phyloP scores from a whole-genome alignment of 305 asterid genomes.

The Solanum hybrid region DNA sequence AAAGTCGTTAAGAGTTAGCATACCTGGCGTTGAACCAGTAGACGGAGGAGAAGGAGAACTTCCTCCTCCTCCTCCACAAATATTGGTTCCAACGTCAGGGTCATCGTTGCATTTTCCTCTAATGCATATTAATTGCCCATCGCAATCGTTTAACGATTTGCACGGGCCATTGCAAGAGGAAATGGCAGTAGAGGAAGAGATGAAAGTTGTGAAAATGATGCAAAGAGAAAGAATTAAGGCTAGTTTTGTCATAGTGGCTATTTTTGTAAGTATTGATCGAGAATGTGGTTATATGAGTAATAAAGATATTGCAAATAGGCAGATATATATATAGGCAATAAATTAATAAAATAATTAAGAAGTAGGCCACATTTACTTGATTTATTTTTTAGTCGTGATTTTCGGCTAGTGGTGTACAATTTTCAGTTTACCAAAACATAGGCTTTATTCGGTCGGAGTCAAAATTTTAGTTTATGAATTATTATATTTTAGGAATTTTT shows the following conservation, averaged over 20 bases:
- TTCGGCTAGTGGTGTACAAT: background rate
- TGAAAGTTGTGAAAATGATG: background rate
- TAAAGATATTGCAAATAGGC: background rate
- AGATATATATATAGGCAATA: background rate
- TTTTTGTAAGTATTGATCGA: background rate
- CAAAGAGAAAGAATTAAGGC: background rate
- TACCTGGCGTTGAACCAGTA: slow-evolving; percentile 26
- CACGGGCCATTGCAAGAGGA: slow-evolving; percentile 33
- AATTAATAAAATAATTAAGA: background rate
- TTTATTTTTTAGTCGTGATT: background rate
- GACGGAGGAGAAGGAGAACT: slow-evolving; percentile 11
- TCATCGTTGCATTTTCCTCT: slow-evolving; percentile 34
- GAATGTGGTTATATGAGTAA: background rate
- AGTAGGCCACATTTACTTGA: background rate
- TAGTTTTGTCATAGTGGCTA: slow-evolving; percentile 5
- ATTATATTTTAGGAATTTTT: too few species aligned
- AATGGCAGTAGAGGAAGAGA: slow-evolving; percentile 1
- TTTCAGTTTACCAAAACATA: background rate
- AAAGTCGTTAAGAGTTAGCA: slow-evolving; percentile 32
- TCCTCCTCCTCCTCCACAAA: slow-evolving; percentile 6
- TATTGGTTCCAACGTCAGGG: slow-evolving; percentile 24
- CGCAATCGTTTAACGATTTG: slow-evolving; percentile 25
- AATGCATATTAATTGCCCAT: slow-evolving; percentile 32
- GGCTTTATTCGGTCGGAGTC: background rate
- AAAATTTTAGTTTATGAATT: background rate